Evolutionary conservation across 352 stramenopile genomes (phyloP).

Genomic region (Phytophthora chlamydospora): DNA sequence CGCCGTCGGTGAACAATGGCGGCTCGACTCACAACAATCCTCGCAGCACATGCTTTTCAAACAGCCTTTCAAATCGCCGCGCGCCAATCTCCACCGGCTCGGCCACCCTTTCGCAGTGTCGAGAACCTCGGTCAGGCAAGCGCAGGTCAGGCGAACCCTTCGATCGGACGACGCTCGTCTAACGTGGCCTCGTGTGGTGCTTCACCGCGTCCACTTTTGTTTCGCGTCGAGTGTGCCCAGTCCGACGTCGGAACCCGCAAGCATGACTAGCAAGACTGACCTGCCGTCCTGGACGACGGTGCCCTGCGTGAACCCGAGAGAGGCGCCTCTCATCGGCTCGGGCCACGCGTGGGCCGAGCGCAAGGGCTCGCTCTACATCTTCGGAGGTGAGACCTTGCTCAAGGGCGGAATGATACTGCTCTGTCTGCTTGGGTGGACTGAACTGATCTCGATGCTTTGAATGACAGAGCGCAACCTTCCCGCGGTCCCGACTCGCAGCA

Average conservation of each 20-base stretch:
- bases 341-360: slow-evolving; percentile 91
- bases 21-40: too few relatives aligned
- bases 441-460: slow-evolving; percentile 4
- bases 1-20: too few relatives aligned
- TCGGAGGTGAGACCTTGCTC: slow-evolving; percentile 63
- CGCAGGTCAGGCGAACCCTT: slow-evolving; percentile 30
- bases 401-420: slow-evolving; percentile 14
- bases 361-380: slow-evolving; percentile 94
- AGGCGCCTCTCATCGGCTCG: slow-evolving; percentile 88
- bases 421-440: slow-evolving; percentile 14
- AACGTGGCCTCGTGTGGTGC: slow-evolving; percentile 15
- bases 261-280: slow-evolving; percentile 38
- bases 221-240: slow-evolving; percentile 20
- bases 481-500: slow-evolving; percentile 20
- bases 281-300: slow-evolving; percentile 71
- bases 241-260: slow-evolving; percentile 20
- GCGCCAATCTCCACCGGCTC: slow-evolving; percentile 14
- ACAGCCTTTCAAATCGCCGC: slow-evolving; percentile 4
- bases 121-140: slow-evolving; percentile 14
- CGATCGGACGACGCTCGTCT: slow-evolving; percentile 29
- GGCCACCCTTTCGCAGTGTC: slow-evolving; percentile 11
- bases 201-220: slow-evolving; percentile 21
- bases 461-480: slow-evolving; percentile 31
- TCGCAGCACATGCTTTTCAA: background rate
- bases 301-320: slow-evolving; percentile 71